Evolutionary conservation across 192 early-diverging fungal species (phyloP).

Genomic region (Jimgerdemannia lactiflua): DNA sequence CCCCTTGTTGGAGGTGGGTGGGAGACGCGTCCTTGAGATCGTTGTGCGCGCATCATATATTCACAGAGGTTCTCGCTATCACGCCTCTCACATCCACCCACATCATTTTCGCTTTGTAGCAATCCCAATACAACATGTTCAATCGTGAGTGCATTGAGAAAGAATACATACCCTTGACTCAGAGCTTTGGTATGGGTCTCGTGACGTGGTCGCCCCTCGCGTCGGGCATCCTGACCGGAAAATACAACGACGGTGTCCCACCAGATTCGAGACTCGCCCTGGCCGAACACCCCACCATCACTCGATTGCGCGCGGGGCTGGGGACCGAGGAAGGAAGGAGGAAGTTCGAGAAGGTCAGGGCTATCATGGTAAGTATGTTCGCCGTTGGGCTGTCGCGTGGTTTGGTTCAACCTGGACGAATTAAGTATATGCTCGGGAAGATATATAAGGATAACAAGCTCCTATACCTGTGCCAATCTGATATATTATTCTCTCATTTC

Average conservation of each 20-base stretch:
- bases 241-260: conserved; percentile 73
- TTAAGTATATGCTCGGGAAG: no score
- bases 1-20: conserved; percentile 55
- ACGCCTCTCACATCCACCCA: background rate
- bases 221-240: conserved; percentile 60
- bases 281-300: conserved; percentile 56
- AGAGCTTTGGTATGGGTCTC: conserved; percentile 63
- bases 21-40: background rate
- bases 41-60: background rate
- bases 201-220: conserved; percentile 82
- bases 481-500: background rate
- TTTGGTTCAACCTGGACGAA: no score
- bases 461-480: no score
- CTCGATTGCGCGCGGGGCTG: conserved; percentile 46
- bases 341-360: conserved; percentile 64
- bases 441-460: no score
- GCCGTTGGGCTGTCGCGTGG: background rate
- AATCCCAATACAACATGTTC: conserved; percentile 88
- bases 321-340: conserved; percentile 61
- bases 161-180: conserved; percentile 71
- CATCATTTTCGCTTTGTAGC: conserved; percentile 27
- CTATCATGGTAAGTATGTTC: conserved; percentile 39
- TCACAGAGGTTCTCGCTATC: background rate
- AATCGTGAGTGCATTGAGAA: conserved; percentile 74
- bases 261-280: conserved; percentile 62